Percentiles rank a stretch among this genome's conserved stretches.
Conservation (phyloP, 2,329 filamentous ascomycete genomes). For the Exserohilum turcica region DNA sequence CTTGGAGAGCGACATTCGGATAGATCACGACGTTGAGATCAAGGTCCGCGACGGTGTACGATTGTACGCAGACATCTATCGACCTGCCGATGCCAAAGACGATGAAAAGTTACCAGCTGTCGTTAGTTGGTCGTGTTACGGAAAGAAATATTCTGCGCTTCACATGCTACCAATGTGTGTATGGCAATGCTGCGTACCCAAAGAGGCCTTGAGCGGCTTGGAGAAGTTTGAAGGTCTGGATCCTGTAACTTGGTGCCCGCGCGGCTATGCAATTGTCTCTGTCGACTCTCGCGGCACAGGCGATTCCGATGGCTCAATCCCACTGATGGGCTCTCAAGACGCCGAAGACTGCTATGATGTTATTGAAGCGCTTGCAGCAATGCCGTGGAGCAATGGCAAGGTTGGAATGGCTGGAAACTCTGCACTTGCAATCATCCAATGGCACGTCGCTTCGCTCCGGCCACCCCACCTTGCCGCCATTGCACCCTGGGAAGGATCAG, state of each 20-base stretch:
- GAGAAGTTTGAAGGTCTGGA: conserved; percentile 55
- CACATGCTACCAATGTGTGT: conserved; percentile 48
- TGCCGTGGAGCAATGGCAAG: conserved; percentile 53
- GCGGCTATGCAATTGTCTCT: conserved; percentile 45
- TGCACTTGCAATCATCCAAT: conserved; percentile 49
- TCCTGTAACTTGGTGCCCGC: conserved; percentile 43
- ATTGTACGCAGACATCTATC: conserved; percentile 54
- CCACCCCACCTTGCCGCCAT: conserved; percentile 51
- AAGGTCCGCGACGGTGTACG: conserved; percentile 50
- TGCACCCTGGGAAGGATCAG: conserved; percentile 55
- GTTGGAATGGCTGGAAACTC: conserved; percentile 54
- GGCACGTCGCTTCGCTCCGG: conserved; percentile 50
- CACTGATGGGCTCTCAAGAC: conserved; percentile 52
- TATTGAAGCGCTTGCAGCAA: conserved; percentile 37
- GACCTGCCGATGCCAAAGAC: conserved; percentile 42
- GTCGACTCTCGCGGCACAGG: conserved; percentile 40
- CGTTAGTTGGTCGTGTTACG: conserved; percentile 53
- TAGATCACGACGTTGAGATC: conserved; percentile 56
- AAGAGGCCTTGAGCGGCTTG: conserved; percentile 31
- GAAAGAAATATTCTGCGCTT: conserved; percentile 52
- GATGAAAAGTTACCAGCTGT: conserved; percentile 51
- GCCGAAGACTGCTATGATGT: conserved; percentile 35
- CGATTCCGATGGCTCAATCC: conserved; percentile 44
- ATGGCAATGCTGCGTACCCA: conserved; percentile 48
- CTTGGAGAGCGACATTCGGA: conserved; percentile 47